Percentiles rank a stretch among this genome's conserved stretches.
Evolutionary conservation across 495 filamentous ascomycete species (phyloP).

Genomic region (Penicillium paradoxum): DNA sequence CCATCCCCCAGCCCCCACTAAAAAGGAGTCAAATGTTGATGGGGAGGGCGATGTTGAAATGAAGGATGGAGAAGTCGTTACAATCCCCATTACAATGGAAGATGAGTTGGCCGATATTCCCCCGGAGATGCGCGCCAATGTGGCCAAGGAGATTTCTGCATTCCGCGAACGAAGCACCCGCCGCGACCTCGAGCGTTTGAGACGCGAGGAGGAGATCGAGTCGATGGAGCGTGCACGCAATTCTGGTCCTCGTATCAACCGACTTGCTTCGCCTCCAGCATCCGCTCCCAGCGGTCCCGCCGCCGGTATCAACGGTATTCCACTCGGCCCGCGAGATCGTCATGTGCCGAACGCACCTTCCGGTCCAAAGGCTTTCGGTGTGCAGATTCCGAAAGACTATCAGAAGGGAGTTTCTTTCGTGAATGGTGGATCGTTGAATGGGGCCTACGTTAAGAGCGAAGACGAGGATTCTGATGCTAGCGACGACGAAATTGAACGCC

Average conservation of each 20-base stretch:
- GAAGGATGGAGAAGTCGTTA: slow-evolving; percentile 79
- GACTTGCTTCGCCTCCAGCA: slow-evolving; percentile 63
- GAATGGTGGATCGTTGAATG: slow-evolving; percentile 70
- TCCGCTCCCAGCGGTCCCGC: slow-evolving; percentile 67
- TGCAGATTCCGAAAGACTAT: slow-evolving; percentile 70
- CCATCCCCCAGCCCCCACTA: slow-evolving; percentile 54
- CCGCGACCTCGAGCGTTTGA: slow-evolving; percentile 81
- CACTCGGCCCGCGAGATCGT: slow-evolving; percentile 73
- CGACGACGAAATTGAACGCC: slow-evolving; percentile 78
- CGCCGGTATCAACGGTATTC: slow-evolving; percentile 75
- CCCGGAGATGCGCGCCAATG: slow-evolving; percentile 92
- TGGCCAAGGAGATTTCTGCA: slow-evolving; percentile 88
- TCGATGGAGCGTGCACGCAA: slow-evolving; percentile 75
- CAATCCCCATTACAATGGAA: slow-evolving; percentile 82
- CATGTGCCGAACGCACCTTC: slow-evolving; percentile 70
- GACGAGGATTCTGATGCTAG: slow-evolving; percentile 87
- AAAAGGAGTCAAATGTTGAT: slow-evolving; percentile 47
- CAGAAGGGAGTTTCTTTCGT: slow-evolving; percentile 83
- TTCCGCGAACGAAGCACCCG: slow-evolving; percentile 88
- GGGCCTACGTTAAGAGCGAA: slow-evolving; percentile 57
- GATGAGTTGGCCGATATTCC: slow-evolving; percentile 96
- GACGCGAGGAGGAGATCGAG: slow-evolving; percentile 87
- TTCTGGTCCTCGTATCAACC: slow-evolving; percentile 56
- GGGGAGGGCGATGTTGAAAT: slow-evolving; percentile 68
- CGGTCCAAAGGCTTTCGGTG: slow-evolving; percentile 68